Conservation (phyloP, 352 stramenopile genomes). For the Phytophthora pistaciae region DNA sequence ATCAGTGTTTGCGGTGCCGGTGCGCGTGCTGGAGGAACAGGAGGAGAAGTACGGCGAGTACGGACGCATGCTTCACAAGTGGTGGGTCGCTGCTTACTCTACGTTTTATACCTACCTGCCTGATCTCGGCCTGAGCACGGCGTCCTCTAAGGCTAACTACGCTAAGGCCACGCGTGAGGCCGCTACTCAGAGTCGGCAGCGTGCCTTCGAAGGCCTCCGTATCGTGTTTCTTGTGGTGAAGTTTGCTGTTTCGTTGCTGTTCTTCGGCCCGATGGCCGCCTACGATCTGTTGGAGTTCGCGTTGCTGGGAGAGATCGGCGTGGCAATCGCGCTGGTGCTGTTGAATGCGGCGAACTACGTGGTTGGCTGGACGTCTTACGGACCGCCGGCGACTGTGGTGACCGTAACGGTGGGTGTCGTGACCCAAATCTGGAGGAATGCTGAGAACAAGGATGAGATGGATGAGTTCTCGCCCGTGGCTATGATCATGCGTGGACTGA, state of each 20-base stretch:
- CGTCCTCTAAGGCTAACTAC: not conserved
- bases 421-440: not conserved
- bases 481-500: not conserved
- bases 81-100: not conserved
- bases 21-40: not conserved
- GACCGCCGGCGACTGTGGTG: not conserved
- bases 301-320: not conserved
- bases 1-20: not conserved
- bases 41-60: not conserved
- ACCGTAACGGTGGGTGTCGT: not conserved
- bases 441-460: not conserved
- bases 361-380: not conserved
- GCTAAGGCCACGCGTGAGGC: not conserved
- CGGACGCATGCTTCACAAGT: not conserved
- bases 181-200: not conserved
- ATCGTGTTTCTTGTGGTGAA: not conserved
- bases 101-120: not conserved
- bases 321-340: not conserved
- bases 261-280: not conserved
- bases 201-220: not conserved
- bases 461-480: not conserved
- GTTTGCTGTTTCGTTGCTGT: not conserved
- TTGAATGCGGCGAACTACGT: not conserved
- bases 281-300: not conserved
- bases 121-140: not conserved